These are phyloP conservation scores for Neolentinus lepideus DNA, from an alignment of 1,284 basidiomycete species.

Conservation along the genomic window DNA sequence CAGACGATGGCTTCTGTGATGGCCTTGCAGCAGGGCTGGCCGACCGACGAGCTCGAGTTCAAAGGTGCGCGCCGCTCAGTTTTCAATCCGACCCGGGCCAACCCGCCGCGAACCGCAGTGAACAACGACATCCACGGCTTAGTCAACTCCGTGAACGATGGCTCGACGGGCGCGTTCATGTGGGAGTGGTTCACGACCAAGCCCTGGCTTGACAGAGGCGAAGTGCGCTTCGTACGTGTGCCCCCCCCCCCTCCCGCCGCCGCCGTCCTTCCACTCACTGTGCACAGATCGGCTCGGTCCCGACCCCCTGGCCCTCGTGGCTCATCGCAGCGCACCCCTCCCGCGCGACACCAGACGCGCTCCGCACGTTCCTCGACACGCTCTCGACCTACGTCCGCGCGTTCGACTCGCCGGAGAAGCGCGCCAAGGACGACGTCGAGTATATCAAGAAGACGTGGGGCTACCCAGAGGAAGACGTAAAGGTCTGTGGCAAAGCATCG, in stretches of 20 bases:
- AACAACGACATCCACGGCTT: slow-evolving; percentile 90
- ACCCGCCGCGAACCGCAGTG: slow-evolving; percentile 36
- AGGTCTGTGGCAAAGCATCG: too few relatives aligned
- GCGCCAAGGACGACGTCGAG: slow-evolving; percentile 56
- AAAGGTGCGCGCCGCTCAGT: slow-evolving; percentile 41
- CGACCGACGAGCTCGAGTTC: slow-evolving; percentile 65
- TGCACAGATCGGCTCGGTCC: slow-evolving; percentile 73
- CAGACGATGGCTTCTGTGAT: slow-evolving; percentile 96
- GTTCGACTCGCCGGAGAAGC: slow-evolving; percentile 62
- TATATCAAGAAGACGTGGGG: slow-evolving; percentile 78
- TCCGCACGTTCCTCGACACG: slow-evolving; percentile 57
- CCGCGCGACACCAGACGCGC: slow-evolving; percentile 42
- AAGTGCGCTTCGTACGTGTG: slow-evolving; percentile 72
- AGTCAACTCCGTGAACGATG: slow-evolving; percentile 85
- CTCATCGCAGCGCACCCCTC: slow-evolving; percentile 77
- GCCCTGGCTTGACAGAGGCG: slow-evolving; percentile 78
- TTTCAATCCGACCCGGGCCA: not conserved
- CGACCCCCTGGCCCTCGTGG: slow-evolving; percentile 98
- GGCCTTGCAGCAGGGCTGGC: slow-evolving; percentile 83
- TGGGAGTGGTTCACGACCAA: slow-evolving; percentile 99
- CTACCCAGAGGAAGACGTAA: slow-evolving; percentile 75
- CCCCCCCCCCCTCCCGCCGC: not conserved
- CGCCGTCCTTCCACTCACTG: not conserved
- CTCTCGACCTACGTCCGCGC: slow-evolving; percentile 59
- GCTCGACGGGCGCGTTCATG: slow-evolving; percentile 77